Evolutionary conservation across 257 asterid species (phyloP).

Genomic region (Solanum tarijense): DNA sequence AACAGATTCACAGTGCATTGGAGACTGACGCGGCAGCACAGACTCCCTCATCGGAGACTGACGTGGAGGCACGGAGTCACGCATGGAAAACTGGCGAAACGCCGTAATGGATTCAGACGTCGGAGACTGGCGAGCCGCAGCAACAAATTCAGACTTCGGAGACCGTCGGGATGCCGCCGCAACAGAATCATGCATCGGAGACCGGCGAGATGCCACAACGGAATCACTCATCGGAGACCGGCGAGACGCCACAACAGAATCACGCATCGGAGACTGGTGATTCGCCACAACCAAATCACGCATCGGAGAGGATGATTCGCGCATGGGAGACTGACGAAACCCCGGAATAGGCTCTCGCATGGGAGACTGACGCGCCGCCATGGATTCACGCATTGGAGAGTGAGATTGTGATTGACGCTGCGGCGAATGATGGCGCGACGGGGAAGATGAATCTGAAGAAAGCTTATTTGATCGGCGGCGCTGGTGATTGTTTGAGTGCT

Average conservation of each 20-base stretch:
- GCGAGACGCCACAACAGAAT: neutral
- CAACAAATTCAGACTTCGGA: slow-evolving; percentile 11
- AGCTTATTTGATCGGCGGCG: slow-evolving; percentile 46
- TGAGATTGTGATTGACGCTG: neutral
- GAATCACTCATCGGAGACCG: slow-evolving; percentile 28
- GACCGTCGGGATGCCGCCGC: slow-evolving; percentile 16
- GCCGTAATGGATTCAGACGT: neutral
- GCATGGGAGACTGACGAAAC: slow-evolving; percentile 35
- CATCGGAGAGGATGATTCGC: neutral
- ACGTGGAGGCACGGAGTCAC: neutral
- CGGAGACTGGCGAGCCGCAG: neutral
- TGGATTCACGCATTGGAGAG: neutral
- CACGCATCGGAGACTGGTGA: slow-evolving; percentile 32
- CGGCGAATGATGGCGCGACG: neutral
- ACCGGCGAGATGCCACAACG: neutral
- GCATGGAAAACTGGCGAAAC: slow-evolving; percentile 29
- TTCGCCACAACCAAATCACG: neutral
- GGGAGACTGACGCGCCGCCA: slow-evolving; percentile 20
- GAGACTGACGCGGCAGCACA: neutral
- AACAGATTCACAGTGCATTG: slow-evolving; percentile 7
- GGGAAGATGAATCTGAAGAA: neutral
- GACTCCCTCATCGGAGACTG: neutral
- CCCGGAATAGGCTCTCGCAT: neutral
- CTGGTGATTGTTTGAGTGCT: slow-evolving; percentile 17
- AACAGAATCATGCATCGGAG: neutral